Evolutionary conservation across 163 green algal genomes (phyloP), one percentile per base, ranked within the genome.

Genomic region (Chloromonas sp.): DNA sequence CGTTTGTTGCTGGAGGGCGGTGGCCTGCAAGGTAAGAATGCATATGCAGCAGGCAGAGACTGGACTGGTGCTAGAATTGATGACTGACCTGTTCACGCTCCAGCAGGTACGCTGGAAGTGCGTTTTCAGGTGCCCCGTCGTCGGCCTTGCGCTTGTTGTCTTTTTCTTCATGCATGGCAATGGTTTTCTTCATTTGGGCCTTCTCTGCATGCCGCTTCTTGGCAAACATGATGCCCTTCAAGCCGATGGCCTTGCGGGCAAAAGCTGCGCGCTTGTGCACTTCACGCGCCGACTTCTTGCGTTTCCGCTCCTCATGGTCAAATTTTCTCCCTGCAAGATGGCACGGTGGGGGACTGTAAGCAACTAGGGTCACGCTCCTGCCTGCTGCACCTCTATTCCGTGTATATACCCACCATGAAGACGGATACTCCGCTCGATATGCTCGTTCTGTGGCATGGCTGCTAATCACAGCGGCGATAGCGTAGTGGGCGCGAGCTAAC

Each of bases 141-240:
- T 98, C 94, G n/a, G 93, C 95, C 87, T 97, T 98, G 86, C 96
- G 92, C 92, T 98, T 97, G 84, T 95, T 97, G 86, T 98, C 95
- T 76, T 92, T 92, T 91, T 99, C 92, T 87, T 98, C 94, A 87
- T 98, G 95, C 95, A 98, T 97, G 2, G 95, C 95, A 84, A 97
- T 98, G 14, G 97, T 99, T 90, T 99, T 99, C 88, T 98, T 98
- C 97, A 99, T 98, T 78, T 93, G 93, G 0, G 96, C 95, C 95
- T 99, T 99, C 93, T 99, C 97, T 80, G 92, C 88, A 87, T 98
- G 94, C n/a, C 97, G 92, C 92, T 99, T 97, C 95, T 99, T 99
- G 78, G 94, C 94, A 86, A 97, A 98, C 90, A 99, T 93, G 93
- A 99, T 99, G 85, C 93, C 98, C 94, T 99, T 99, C 78, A 99